Evolutionary conservation across 257 asterid genomes (phyloP).

Genomic region (Osmanthus fragrans): DNA sequence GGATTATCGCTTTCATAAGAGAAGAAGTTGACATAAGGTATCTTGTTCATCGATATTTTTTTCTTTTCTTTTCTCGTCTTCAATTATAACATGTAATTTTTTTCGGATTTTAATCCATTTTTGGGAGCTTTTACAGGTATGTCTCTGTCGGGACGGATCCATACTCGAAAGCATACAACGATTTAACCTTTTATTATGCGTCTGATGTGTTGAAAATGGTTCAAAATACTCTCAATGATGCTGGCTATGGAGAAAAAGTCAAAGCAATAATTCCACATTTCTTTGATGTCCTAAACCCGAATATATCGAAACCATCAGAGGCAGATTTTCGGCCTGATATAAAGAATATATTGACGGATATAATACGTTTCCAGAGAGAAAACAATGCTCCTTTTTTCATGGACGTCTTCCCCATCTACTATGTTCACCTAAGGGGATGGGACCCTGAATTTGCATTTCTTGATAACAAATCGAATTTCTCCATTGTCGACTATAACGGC

Average conservation of each 20-base stretch:
- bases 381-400: constrained; percentile 38
- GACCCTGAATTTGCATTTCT: constrained; percentile 37
- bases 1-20: background rate
- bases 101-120: background rate
- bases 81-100: background rate
- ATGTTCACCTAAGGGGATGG: constrained; percentile 13
- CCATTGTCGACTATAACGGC: constrained; percentile 24
- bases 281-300: constrained; percentile 18
- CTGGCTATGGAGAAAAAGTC: background rate
- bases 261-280: constrained; percentile 29
- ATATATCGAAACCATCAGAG: constrained; percentile 30
- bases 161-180: background rate
- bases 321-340: constrained; percentile 42
- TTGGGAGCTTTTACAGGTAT: background rate
- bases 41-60: background rate
- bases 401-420: constrained; percentile 42
- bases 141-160: constrained; percentile 14
- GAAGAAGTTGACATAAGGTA: constrained; percentile 17
- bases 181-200: background rate
- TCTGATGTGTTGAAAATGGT: background rate
- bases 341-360: constrained; percentile 26
- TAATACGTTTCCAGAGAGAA: background rate
- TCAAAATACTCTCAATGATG: background rate
- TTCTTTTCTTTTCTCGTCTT: background rate
- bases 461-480: constrained; percentile 30